A percentile compares a stretch with the other conserved stretches of the same genome.
These are phyloP conservation scores for Diaporthe sp. DNA, from an alignment of 2,329 filamentous ascomycete genomes.

Conservation along the genomic window DNA sequence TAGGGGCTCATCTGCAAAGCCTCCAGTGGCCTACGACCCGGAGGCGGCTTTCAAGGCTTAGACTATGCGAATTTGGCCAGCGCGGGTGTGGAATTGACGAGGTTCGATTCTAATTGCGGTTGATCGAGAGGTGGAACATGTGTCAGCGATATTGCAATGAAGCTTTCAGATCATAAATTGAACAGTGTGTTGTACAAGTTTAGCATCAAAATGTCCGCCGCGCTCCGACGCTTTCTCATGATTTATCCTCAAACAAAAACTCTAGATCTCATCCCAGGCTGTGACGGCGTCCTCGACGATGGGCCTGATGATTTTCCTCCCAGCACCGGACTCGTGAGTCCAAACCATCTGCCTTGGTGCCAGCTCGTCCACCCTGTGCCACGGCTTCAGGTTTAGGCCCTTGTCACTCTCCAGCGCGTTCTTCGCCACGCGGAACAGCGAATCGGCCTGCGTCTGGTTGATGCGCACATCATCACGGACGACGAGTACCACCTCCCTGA, in stretches of 20 bases:
- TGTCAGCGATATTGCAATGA: neutral
- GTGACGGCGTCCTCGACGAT: conserved; percentile 58
- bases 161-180: neutral
- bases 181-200: neutral
- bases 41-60: neutral
- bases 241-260: neutral
- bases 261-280: conserved; percentile 36
- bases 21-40: no score
- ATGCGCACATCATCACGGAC: conserved; percentile 60
- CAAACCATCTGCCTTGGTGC: conserved; percentile 60
- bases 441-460: conserved; percentile 56
- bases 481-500: conserved; percentile 59
- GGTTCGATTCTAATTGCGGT: neutral
- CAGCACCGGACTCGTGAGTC: conserved; percentile 52
- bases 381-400: conserved; percentile 54
- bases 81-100: neutral
- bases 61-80: neutral
- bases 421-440: conserved; percentile 54
- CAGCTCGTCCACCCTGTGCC: conserved; percentile 57
- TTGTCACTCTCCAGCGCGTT: conserved; percentile 55
- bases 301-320: conserved; percentile 58
- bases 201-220: neutral
- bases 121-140: neutral
- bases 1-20: no score
- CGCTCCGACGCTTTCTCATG: neutral